phyloP scores from a whole-genome alignment of 345 rosid genomes.

The Luvunga scandens region DNA sequence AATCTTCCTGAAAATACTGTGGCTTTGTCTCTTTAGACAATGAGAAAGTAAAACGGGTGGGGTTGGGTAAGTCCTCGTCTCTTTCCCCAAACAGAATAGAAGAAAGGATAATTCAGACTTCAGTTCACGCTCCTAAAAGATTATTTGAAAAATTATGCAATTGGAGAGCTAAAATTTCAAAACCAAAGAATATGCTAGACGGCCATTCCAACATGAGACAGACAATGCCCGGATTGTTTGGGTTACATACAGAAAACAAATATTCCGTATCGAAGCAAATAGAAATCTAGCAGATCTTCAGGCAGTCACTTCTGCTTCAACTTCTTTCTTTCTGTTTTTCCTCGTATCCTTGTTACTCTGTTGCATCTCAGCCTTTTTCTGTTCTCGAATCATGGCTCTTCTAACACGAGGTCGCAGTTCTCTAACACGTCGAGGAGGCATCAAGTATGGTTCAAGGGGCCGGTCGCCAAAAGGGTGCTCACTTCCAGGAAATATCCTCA shows the following conservation, averaged over 20 bases:
- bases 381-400: slow-evolving; percentile 89
- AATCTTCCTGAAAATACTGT: no score
- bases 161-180: not conserved
- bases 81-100: not conserved
- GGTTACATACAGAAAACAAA: slow-evolving; percentile 14
- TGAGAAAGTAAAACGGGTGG: no score
- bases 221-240: slow-evolving; percentile 7
- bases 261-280: not conserved
- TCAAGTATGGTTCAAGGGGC: slow-evolving; percentile 65
- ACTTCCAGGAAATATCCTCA: slow-evolving; percentile 77
- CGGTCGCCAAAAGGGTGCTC: slow-evolving; percentile 88
- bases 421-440: slow-evolving; percentile 81
- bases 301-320: slow-evolving; percentile 34
- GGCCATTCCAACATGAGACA: not conserved
- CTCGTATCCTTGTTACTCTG: slow-evolving; percentile 36
- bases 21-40: no score
- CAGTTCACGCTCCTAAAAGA: not conserved
- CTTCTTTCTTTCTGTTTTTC: slow-evolving; percentile 55
- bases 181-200: not conserved
- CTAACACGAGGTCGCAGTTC: slow-evolving; percentile 94
- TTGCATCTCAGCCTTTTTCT: slow-evolving; percentile 76
- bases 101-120: not conserved
- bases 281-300: slow-evolving; percentile 15
- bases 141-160: not conserved
- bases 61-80: not conserved